A percentile compares a stretch with the other conserved stretches of the same genome.
Conservation (phyloP, 805 yeast species). For the Pichia nanzhaoensis region DNA sequence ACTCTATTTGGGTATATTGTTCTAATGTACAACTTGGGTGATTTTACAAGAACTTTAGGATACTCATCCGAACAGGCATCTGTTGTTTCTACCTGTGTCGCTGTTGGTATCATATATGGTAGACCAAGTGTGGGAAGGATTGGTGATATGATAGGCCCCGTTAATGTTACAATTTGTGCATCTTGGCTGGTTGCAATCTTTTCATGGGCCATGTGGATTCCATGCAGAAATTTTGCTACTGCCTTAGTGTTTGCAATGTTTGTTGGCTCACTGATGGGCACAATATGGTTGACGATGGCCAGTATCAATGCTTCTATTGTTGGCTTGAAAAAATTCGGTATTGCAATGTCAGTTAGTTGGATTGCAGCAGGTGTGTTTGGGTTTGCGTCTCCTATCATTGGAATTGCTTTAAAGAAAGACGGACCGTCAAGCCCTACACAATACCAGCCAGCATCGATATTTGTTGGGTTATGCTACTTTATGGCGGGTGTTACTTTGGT, state of each 20-base stretch:
- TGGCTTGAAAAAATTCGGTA: slow-evolving; percentile 47
- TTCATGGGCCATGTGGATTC: slow-evolving; percentile 48
- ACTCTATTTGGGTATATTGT: slow-evolving; percentile 58
- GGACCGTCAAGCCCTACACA: slow-evolving; percentile 36
- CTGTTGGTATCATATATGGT: slow-evolving; percentile 49
- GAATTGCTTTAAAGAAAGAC: slow-evolving; percentile 40
- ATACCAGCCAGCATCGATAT: slow-evolving; percentile 48
- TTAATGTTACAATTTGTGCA: slow-evolving; percentile 37
- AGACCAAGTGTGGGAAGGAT: slow-evolving; percentile 50
- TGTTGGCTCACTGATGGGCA: slow-evolving; percentile 55
- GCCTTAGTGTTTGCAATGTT: slow-evolving; percentile 45
- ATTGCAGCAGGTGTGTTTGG: slow-evolving; percentile 42
- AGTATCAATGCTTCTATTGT: slow-evolving; percentile 46
- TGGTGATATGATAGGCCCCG: slow-evolving; percentile 45
- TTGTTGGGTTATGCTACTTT: slow-evolving; percentile 50
- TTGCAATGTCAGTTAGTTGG: slow-evolving; percentile 46
- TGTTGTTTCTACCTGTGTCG: slow-evolving; percentile 51
- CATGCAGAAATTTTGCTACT: slow-evolving; percentile 51
- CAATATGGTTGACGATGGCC: slow-evolving; percentile 50
- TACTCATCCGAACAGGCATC: slow-evolving; percentile 50
- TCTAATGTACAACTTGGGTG: slow-evolving; percentile 51
- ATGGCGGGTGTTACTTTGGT: slow-evolving; percentile 38
- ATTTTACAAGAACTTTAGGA: slow-evolving; percentile 55
- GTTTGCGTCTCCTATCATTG: slow-evolving; percentile 55
- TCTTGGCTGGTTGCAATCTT: slow-evolving; percentile 36